A percentile compares a stretch with the other conserved stretches of the same genome.
Conservation (phyloP, 192 early-diverging fungal genomes). For the Coemansia furcata region DNA sequence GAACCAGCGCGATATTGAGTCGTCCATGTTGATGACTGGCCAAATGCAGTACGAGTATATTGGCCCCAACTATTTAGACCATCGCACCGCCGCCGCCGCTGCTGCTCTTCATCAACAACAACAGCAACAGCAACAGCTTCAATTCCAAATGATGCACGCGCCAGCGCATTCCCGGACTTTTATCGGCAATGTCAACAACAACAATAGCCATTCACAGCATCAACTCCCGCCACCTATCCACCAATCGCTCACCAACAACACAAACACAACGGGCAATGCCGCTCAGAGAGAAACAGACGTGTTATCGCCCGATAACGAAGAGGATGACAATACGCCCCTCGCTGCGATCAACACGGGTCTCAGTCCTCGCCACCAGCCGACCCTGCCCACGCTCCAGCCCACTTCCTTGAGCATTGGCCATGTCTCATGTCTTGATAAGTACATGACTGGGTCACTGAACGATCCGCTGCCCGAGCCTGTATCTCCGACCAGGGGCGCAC, state of each 20-base stretch:
- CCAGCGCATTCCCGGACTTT: background rate
- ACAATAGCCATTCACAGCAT: background rate
- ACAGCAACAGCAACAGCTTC: conserved; percentile 10
- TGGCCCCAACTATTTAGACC: conserved; percentile 15
- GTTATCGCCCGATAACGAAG: conserved; percentile 11
- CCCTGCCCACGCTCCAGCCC: background rate
- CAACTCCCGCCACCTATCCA: background rate
- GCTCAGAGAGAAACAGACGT: background rate
- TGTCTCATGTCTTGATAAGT: conserved; percentile 20
- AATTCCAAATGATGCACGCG: conserved; percentile 1
- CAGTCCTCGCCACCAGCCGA: conserved; percentile 9
- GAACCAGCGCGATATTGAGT: conserved; percentile 29
- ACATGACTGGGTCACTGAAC: conserved; percentile 14
- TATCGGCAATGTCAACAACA: background rate
- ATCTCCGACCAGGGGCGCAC: conserved; percentile 17
- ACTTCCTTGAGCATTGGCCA: conserved; percentile 4
- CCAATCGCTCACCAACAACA: background rate
- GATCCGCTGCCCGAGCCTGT: conserved; percentile 24
- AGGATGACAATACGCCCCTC: conserved; percentile 43
- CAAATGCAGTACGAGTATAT: conserved; percentile 24
- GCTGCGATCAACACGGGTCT: conserved; percentile 29
- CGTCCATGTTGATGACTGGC: conserved; percentile 42
- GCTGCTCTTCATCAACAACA: conserved; percentile 6
- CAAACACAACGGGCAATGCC: background rate
- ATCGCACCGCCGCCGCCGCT: background rate